phyloP scores from a whole-genome alignment of 352 stramenopile species.

The Phytophthora fragariaefolia region DNA sequence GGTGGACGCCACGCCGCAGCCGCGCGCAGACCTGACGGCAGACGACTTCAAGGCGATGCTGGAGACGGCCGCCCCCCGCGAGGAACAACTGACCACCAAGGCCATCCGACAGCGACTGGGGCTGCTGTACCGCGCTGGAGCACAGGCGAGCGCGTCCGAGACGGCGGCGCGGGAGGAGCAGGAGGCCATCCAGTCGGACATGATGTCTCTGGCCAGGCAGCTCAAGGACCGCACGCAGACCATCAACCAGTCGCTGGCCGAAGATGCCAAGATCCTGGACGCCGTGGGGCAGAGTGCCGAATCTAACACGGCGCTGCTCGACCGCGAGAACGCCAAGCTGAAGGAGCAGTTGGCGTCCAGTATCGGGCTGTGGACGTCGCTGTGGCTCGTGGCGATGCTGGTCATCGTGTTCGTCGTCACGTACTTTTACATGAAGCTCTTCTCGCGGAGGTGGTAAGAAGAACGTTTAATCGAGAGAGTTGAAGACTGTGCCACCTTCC shows the following conservation, averaged over 20 bases:
- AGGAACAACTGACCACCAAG: conserved; percentile 64
- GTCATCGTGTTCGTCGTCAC: conserved; percentile 70
- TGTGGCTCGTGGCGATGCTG: conserved; percentile 68
- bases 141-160: conserved; percentile 45
- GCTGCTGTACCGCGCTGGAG: conserved; percentile 43
- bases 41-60: conserved; percentile 74
- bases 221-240: conserved; percentile 78
- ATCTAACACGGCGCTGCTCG: conserved; percentile 63
- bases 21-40: conserved; percentile 43
- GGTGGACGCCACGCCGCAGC: conserved; percentile 14
- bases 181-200: conserved; percentile 76
- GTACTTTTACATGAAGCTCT: conserved; percentile 86
- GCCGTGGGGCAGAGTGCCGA: conserved; percentile 75
- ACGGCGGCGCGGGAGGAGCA: conserved; percentile 63
- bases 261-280: conserved; percentile 81
- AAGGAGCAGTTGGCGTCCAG: conserved; percentile 72
- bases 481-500: neutral
- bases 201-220: conserved; percentile 73
- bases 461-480: neutral
- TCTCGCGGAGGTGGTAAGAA: conserved; percentile 61
- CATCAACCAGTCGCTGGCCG: conserved; percentile 74
- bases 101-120: conserved; percentile 67
- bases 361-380: conserved; percentile 79
- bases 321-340: conserved; percentile 67
- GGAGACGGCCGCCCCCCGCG: conserved; percentile 33